Base-by-base conservation (phyloP, 345 rosid species). In the Schrenkiella parvula region DNA sequence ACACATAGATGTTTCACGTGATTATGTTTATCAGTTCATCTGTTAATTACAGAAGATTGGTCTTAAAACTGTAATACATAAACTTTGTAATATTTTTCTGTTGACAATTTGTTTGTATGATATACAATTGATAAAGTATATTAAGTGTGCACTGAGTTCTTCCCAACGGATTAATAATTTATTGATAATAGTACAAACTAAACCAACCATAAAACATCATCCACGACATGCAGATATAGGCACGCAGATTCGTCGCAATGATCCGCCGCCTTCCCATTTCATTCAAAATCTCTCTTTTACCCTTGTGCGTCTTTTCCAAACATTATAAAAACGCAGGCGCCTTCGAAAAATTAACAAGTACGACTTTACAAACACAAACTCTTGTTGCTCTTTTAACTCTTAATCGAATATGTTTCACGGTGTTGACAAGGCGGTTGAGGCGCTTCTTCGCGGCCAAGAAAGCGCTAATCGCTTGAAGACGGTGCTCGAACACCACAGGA, bases 401-500 rank as follows among this genome's bases (percentile, higher is more conserved):
- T 34, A 34, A 56, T 11, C 5, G 0, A 18, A 32, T 22, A 38
- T 60, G 65, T 14, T 26, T 60, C 32, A 17, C 1, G 65, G 48
- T 25, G 48, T 22, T 39, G 47, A 71, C 51, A 38, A 62, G 34
- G 62, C 35, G 9, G 13, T 71, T 1, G 44, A 15, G 58, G 62
- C 68, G 3, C 32, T 71, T 0, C 62, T 71, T 22, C 75, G 8
- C 19, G 75, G 75, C 5, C 75, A 71, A 51, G 53, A 15, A 71
- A 50, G 75, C 5, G 75, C 61, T 14, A 28, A 39, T 7, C 28
- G 3, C 34, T 47, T 71, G 4, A 71, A 71, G 53, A 8, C 6
- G 11, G 52, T 71, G 4, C 21, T 70, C 7, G 59, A 47, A 35
- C 53, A 71, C 12, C 21, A 6, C 8, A 10, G 15, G 46, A 19